A percentile compares a stretch with the other conserved stretches of the same genome.
phyloP scores from a whole-genome alignment of 257 asterid species.

The Solanum okadae region DNA sequence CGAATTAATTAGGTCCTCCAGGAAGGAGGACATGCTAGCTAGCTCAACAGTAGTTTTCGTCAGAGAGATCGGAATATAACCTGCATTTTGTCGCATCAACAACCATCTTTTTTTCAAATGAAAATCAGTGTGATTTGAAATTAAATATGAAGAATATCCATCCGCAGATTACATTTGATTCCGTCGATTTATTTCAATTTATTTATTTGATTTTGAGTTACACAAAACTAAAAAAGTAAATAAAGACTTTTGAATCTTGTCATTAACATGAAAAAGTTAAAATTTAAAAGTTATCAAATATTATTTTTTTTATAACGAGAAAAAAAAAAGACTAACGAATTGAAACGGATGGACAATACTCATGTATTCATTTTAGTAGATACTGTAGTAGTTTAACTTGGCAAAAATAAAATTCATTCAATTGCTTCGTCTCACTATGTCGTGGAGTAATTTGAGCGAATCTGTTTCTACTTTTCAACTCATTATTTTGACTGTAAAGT shows the following conservation, averaged over 20 bases:
- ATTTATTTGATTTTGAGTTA: neutral
- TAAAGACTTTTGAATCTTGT: too few relatives aligned
- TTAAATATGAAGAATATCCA: neutral
- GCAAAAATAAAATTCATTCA: neutral
- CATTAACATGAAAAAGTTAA: neutral
- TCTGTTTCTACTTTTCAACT: neutral
- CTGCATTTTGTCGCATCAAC: neutral
- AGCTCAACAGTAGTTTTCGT: neutral
- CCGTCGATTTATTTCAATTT: neutral
- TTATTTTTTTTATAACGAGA: neutral
- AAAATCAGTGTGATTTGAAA: neutral
- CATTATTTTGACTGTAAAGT: neutral
- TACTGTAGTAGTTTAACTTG: neutral
- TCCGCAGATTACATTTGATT: neutral
- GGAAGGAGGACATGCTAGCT: neutral
- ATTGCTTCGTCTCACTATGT: neutral
- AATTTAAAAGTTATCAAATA: neutral
- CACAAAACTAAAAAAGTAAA: too few relatives aligned
- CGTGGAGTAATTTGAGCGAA: neutral
- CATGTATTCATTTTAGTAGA: neutral
- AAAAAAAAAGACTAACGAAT: neutral
- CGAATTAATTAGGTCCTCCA: neutral
- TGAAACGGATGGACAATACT: neutral
- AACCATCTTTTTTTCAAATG: neutral
- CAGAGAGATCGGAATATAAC: neutral